A percentile compares a stretch with the other conserved stretches of the same genome.
Evolutionary conservation across 352 stramenopile species (phyloP).

Genomic region (Pythium utonaiense): DNA sequence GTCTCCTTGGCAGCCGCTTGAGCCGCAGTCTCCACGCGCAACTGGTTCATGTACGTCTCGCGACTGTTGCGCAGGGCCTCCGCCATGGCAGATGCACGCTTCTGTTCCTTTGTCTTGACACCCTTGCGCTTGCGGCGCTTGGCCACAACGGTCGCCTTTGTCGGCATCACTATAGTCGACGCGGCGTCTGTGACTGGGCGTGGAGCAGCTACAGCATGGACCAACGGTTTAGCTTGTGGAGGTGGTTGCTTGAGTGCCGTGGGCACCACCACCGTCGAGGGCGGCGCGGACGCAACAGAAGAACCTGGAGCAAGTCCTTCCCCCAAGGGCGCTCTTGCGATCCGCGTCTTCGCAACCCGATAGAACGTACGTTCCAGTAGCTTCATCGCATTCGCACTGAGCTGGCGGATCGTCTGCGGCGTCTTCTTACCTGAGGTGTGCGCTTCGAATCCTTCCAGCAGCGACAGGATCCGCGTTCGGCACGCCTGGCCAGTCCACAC

Average conservation of each 20-base stretch:
- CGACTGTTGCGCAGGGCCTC: constrained; percentile 12
- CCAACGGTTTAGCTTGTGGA: not conserved
- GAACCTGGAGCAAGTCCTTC: not conserved
- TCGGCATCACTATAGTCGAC: not conserved
- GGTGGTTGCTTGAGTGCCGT: not conserved
- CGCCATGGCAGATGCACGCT: constrained; percentile 11
- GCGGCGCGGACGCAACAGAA: not conserved
- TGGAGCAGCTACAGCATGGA: not conserved
- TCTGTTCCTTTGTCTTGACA: constrained; percentile 22
- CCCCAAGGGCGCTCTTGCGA: not conserved
- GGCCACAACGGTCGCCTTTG: constrained; percentile 12
- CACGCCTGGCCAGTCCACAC: constrained; percentile 3
- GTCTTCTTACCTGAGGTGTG: not conserved
- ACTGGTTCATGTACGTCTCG: constrained; percentile 17
- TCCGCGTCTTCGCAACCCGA: constrained; percentile 1
- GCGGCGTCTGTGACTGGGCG: too few relatives aligned
- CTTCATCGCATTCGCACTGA: not conserved
- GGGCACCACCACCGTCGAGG: not conserved
- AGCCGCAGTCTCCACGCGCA: constrained; percentile 13
- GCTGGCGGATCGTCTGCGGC: not conserved
- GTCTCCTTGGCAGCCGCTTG: not conserved
- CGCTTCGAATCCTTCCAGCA: constrained; percentile 11
- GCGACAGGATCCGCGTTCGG: constrained; percentile 1
- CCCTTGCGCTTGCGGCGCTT: constrained; percentile 19
- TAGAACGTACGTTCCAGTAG: constrained; percentile 10